Percentiles rank a stretch among this genome's conserved stretches.
Evolutionary conservation across 768 basidiomycete species (phyloP).

Genomic region (Wakefieldia striispora): DNA sequence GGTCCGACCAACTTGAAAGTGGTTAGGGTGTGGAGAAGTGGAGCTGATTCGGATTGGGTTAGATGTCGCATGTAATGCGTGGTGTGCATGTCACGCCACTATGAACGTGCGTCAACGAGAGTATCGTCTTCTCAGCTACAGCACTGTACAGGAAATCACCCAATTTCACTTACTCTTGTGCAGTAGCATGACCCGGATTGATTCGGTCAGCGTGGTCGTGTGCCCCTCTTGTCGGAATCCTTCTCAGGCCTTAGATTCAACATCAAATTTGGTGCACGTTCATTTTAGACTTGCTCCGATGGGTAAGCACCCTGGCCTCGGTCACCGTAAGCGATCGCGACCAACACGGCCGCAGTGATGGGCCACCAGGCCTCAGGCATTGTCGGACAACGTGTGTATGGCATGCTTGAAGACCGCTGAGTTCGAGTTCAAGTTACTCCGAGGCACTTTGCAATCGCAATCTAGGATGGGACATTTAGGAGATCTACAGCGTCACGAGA

Average conservation of each 20-base stretch:
- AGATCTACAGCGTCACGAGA: too few relatives aligned
- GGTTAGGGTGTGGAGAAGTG: too few relatives aligned
- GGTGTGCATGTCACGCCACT: constrained; percentile 20
- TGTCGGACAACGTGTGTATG: not conserved
- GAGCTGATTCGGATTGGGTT: not conserved
- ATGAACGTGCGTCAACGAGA: constrained; percentile 15
- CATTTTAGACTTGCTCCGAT: not conserved
- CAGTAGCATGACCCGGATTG: constrained; percentile 3
- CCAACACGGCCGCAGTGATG: too few relatives aligned
- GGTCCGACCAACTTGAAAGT: not conserved
- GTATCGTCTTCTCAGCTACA: constrained; percentile 6
- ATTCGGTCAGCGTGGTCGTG: not conserved
- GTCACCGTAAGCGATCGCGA: too few relatives aligned
- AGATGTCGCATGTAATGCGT: not conserved
- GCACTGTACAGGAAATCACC: constrained; percentile 16
- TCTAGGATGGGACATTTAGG: too few relatives aligned
- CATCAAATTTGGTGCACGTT: too few relatives aligned
- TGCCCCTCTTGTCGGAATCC: not conserved
- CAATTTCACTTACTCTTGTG: constrained; percentile 16
- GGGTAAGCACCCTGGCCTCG: too few relatives aligned
- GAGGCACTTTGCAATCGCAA: not conserved
- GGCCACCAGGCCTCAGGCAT: too few relatives aligned
- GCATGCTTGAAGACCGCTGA: constrained; percentile 6
- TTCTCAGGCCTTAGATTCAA: too few relatives aligned
- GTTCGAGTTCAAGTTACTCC: too few relatives aligned